Percentiles rank a stretch among this genome's conserved stretches.
Evolutionary conservation across 257 asterid species (phyloP).

Genomic region (Solanum boliviense): DNA sequence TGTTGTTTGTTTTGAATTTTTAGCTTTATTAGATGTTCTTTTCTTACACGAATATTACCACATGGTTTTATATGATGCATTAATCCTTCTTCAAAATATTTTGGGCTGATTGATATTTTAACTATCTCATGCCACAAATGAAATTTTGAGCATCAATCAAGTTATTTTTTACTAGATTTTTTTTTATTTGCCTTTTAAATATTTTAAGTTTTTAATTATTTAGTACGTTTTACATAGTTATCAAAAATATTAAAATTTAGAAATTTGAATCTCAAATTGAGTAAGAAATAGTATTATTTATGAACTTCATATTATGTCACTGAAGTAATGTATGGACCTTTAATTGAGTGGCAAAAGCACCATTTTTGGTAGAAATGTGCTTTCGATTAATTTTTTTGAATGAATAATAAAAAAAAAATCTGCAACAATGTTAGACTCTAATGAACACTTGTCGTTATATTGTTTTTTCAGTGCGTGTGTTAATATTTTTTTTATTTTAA

Average conservation of each 20-base stretch:
- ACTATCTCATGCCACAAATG: accelerated
- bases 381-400: neutral
- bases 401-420: neutral
- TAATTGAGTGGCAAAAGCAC: neutral
- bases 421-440: neutral
- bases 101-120: neutral
- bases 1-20: neutral
- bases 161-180: accelerated
- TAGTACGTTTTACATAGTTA: too few relatives aligned
- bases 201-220: too few relatives aligned
- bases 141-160: too few relatives aligned
- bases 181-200: too few relatives aligned
- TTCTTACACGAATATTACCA: neutral
- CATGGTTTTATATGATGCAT: neutral
- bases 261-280: too few relatives aligned
- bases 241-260: too few relatives aligned
- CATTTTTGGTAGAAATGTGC: neutral
- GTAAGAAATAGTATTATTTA: neutral
- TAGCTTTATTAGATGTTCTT: neutral
- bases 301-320: neutral
- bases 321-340: neutral
- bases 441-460: neutral
- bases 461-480: neutral
- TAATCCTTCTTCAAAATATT: neutral
- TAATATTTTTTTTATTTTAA: neutral